Conservation (phyloP, 352 stramenopile species). For the Paralagenidium karlingii region DNA sequence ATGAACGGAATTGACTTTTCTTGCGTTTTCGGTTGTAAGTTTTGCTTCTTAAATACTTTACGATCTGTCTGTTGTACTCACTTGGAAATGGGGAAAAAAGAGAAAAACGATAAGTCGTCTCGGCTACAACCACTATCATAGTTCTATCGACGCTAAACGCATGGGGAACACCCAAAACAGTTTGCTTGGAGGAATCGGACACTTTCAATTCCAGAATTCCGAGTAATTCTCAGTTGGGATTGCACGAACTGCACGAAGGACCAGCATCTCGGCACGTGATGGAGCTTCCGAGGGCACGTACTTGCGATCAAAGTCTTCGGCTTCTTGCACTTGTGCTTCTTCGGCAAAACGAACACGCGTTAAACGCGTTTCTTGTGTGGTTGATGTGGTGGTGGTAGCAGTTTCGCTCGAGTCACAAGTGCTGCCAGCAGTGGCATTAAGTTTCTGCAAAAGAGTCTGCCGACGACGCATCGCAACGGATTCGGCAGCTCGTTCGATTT, state of each 20-base stretch:
- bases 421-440: slow-evolving; percentile 23
- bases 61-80: no score
- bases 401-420: slow-evolving; percentile 18
- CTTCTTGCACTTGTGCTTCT: slow-evolving; percentile 27
- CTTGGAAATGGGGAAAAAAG: no score
- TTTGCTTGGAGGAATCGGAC: no score
- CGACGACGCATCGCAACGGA: slow-evolving; percentile 43
- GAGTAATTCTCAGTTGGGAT: slow-evolving; percentile 66
- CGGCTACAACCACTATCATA: no score
- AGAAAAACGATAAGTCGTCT: no score
- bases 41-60: no score
- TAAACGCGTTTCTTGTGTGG: neutral
- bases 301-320: slow-evolving; percentile 55
- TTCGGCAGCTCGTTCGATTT: slow-evolving; percentile 62
- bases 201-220: slow-evolving; percentile 47
- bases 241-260: slow-evolving; percentile 50
- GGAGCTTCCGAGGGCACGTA: slow-evolving; percentile 27
- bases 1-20: no score
- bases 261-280: slow-evolving; percentile 63
- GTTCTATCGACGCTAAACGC: no score
- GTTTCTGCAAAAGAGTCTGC: slow-evolving; percentile 50
- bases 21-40: no score
- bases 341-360: slow-evolving; percentile 43
- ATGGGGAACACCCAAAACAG: no score
- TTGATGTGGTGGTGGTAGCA: slow-evolving; percentile 14